A percentile compares a stretch with the other conserved stretches of the same genome.
Evolutionary conservation across 768 basidiomycete species (phyloP).

Genomic region (Podaxis mareebaensis): DNA sequence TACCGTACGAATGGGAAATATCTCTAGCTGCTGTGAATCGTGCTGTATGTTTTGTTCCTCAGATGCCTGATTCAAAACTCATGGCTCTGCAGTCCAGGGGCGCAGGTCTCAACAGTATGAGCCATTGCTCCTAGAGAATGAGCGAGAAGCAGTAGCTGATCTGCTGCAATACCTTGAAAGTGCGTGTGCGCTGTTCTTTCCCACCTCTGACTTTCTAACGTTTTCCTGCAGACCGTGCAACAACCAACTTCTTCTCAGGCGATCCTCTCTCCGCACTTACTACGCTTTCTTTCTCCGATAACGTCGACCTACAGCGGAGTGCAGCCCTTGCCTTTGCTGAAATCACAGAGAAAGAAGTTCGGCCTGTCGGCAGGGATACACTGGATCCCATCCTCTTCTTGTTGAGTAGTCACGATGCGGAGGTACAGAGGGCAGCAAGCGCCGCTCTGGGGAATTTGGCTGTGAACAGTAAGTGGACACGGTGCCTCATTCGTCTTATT

Average conservation of each 20-base stretch:
- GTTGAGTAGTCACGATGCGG: slow-evolving; percentile 95
- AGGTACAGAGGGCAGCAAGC: slow-evolving; percentile 97
- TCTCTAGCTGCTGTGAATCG: slow-evolving; percentile 80
- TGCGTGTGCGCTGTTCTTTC: slow-evolving; percentile 39
- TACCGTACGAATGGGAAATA: slow-evolving; percentile 60
- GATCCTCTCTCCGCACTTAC: slow-evolving; percentile 91
- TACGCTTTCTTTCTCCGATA: slow-evolving; percentile 97
- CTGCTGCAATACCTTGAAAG: slow-evolving; percentile 97
- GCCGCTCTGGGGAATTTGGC: slow-evolving; percentile 97
- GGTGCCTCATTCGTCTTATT: background rate
- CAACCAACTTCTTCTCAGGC: slow-evolving; percentile 98
- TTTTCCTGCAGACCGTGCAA: slow-evolving; percentile 77
- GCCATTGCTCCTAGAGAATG: slow-evolving; percentile 85
- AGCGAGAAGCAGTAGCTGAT: slow-evolving; percentile 97
- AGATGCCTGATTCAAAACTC: slow-evolving; percentile 17
- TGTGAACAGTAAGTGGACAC: slow-evolving; percentile 81
- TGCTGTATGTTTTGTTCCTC: slow-evolving; percentile 59
- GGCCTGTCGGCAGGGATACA: slow-evolving; percentile 94
- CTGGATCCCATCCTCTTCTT: slow-evolving; percentile 98
- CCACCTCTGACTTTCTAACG: background rate
- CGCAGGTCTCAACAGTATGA: slow-evolving; percentile 87
- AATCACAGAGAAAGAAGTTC: slow-evolving; percentile 99
- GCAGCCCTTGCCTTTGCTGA: slow-evolving; percentile 98
- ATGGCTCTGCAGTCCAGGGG: slow-evolving; percentile 60
- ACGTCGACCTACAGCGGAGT: slow-evolving; percentile 97